Evolutionary conservation across 768 basidiomycete genomes (phyloP).

Genomic region (Termitomyces sp.): DNA sequence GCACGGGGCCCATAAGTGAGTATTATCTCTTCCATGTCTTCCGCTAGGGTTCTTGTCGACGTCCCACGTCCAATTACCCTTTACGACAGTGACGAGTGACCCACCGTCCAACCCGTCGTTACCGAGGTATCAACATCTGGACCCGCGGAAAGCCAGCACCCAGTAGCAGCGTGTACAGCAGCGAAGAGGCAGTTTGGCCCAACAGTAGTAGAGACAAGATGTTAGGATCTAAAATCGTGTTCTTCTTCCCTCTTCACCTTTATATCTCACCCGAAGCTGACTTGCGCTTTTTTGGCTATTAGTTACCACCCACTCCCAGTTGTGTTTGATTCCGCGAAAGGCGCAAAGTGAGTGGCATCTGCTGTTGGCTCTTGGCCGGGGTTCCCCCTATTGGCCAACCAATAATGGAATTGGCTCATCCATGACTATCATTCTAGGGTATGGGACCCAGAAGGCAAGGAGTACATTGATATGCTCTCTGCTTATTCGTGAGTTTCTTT

Average conservation of each 20-base stretch:
- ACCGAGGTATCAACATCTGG: constrained; percentile 2
- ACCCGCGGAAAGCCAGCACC: constrained; percentile 5
- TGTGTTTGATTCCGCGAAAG: constrained; percentile 87
- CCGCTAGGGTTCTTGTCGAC: constrained; percentile 23
- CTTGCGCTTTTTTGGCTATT: constrained; percentile 43
- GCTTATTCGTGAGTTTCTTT: constrained; percentile 81
- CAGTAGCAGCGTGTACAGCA: constrained; percentile 11
- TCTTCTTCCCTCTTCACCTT: constrained; percentile 18
- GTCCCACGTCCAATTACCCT: constrained; percentile 23
- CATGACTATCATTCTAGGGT: constrained; percentile 49
- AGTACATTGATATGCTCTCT: constrained; percentile 97
- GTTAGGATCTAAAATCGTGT: constrained; percentile 12
- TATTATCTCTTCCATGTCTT: constrained; percentile 15
- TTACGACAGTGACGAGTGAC: constrained; percentile 20
- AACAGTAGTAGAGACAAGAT: background rate
- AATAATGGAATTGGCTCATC: constrained; percentile 11
- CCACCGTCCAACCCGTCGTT: constrained; percentile 19
- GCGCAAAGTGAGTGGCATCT: constrained; percentile 75
- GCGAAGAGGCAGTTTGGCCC: constrained; percentile 1
- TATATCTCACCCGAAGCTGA: constrained; percentile 26
- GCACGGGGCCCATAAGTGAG: constrained; percentile 88
- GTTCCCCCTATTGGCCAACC: constrained; percentile 17
- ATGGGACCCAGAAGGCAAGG: constrained; percentile 93
- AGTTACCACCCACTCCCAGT: constrained; percentile 96
- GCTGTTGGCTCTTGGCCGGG: constrained; percentile 22